phyloP scores from a whole-genome alignment of 345 rosid genomes.

The Eucalyptus curtisii region DNA sequence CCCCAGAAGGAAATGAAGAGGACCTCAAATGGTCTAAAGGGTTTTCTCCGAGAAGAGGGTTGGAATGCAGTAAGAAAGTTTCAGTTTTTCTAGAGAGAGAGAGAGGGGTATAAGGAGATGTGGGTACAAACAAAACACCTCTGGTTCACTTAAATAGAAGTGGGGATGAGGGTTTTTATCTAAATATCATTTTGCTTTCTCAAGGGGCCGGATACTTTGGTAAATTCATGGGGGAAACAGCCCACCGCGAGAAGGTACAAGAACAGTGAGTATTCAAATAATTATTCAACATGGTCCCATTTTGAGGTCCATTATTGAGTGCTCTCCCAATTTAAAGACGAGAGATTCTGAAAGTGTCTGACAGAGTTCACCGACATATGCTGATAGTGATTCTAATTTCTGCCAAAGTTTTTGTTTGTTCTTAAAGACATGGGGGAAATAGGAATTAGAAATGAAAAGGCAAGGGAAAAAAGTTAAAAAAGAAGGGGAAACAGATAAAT shows the following conservation, averaged over 20 bases:
- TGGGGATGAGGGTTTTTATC: background rate
- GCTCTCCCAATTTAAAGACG: background rate
- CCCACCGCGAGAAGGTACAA: background rate
- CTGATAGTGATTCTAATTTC: background rate
- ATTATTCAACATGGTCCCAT: background rate
- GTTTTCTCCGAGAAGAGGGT: background rate
- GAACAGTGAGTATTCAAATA: background rate
- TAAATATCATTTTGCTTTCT: background rate
- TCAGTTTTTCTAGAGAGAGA: background rate
- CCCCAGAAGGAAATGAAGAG: background rate
- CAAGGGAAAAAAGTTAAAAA: background rate
- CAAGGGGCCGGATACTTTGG: background rate
- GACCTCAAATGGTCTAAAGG: background rate
- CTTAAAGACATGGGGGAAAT: background rate
- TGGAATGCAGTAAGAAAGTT: background rate
- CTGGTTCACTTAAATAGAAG: background rate
- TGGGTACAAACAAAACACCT: constrained; percentile 3
- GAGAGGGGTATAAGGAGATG: background rate
- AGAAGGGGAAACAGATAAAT: background rate
- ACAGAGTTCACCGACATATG: background rate
- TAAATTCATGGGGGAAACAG: background rate
- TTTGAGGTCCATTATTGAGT: background rate
- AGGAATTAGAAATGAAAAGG: background rate
- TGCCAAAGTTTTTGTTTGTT: background rate
- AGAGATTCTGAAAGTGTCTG: background rate